Evolutionary conservation across 495 filamentous ascomycete genomes (phyloP).

Genomic region (Penicillium chermesinum): DNA sequence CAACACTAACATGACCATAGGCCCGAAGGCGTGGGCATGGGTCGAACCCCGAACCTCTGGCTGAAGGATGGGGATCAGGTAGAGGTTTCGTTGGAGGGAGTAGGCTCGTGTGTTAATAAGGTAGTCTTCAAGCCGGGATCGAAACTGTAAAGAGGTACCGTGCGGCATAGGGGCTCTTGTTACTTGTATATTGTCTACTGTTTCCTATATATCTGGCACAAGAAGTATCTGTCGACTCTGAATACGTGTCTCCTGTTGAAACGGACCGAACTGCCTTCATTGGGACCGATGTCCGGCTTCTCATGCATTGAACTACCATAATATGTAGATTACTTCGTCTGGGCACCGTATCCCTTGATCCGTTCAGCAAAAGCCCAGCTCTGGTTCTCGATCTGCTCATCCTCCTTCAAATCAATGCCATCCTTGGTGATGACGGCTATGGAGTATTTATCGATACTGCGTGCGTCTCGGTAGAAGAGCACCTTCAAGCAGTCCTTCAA

Average conservation of each 20-base stretch:
- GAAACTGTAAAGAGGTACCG: slow-evolving; percentile 40
- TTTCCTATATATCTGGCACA: background rate
- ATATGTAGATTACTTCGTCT: slow-evolving; percentile 44
- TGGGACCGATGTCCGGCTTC: background rate
- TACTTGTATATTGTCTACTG: background rate
- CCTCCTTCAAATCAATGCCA: slow-evolving; percentile 70
- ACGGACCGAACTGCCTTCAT: too few relatives aligned
- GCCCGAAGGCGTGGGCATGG: slow-evolving; percentile 76
- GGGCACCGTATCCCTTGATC: slow-evolving; percentile 73
- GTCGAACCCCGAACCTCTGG: slow-evolving; percentile 67
- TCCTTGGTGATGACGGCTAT: slow-evolving; percentile 84
- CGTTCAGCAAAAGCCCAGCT: slow-evolving; percentile 96
- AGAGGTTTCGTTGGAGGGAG: slow-evolving; percentile 65
- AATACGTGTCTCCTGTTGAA: too few relatives aligned
- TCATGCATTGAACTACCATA: background rate
- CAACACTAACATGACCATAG: slow-evolving; percentile 23
- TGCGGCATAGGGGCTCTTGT: background rate
- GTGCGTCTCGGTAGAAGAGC: slow-evolving; percentile 92
- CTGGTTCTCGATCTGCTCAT: slow-evolving; percentile 72
- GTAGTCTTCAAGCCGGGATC: slow-evolving; percentile 59
- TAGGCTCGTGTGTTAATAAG: slow-evolving; percentile 67
- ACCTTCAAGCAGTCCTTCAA: slow-evolving; percentile 96
- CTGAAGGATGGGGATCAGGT: slow-evolving; percentile 76
- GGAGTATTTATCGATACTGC: slow-evolving; percentile 85
- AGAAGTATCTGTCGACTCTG: too few relatives aligned